phyloP scores from a whole-genome alignment of 768 basidiomycete genomes.

The Boletus rex-veris region DNA sequence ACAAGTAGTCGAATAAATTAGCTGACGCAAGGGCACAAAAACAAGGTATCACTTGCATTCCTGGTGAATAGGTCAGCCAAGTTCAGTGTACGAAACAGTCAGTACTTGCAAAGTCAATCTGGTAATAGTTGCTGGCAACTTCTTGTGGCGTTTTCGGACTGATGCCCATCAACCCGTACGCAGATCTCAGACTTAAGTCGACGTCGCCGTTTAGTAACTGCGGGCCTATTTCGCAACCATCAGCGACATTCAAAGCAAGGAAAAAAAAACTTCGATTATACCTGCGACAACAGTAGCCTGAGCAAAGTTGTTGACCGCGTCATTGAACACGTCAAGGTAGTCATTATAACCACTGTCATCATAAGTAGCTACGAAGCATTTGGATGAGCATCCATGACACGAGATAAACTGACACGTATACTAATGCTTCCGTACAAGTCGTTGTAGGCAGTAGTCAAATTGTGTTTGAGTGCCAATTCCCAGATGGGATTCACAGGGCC shows the following conservation, averaged over 20 bases:
- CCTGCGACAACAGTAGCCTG: conserved; percentile 45
- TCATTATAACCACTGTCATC: conserved; percentile 49
- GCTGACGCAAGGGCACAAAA: background rate
- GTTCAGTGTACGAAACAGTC: background rate
- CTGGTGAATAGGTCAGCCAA: conserved; percentile 12
- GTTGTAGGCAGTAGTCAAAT: conserved; percentile 43
- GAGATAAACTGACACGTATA: conserved; percentile 26
- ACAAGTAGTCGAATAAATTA: background rate
- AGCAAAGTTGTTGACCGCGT: conserved; percentile 39
- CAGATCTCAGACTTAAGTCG: conserved; percentile 52
- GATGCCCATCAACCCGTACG: conserved; percentile 48
- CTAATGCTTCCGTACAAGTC: conserved; percentile 43
- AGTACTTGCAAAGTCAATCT: conserved; percentile 37
- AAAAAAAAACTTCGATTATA: conserved; percentile 16
- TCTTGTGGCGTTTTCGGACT: conserved; percentile 45
- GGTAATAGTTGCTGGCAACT: conserved; percentile 55
- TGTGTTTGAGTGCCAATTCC: conserved; percentile 53
- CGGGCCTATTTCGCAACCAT: conserved; percentile 5
- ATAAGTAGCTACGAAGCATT: conserved; percentile 42
- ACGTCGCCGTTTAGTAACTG: conserved; percentile 32
- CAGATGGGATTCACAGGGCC: conserved; percentile 61
- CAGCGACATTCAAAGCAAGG: conserved; percentile 44
- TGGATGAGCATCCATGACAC: background rate
- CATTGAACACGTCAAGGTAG: conserved; percentile 42
- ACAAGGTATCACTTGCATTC: conserved; percentile 24